Evolutionary conservation across 441 rosid genomes (phyloP).

Genomic region (Gossypium aridum): DNA sequence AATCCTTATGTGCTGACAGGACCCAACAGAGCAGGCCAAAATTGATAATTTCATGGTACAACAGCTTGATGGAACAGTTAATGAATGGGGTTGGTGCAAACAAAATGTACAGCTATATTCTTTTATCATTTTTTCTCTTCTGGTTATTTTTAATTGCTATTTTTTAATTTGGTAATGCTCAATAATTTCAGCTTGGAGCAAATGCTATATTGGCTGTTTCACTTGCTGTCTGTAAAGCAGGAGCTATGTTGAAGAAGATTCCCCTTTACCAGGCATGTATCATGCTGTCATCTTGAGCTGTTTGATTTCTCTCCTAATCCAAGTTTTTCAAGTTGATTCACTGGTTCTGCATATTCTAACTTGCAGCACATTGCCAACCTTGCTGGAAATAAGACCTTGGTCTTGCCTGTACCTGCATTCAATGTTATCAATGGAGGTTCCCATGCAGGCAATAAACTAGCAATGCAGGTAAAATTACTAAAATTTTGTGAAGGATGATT

Average conservation of each 20-base stretch:
- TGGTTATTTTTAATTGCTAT: not conserved
- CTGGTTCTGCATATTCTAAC: not conserved
- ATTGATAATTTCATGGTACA: constrained; percentile 42
- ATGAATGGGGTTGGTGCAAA: constrained; percentile 47
- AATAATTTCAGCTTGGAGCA: constrained; percentile 30
- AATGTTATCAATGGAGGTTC: constrained; percentile 50
- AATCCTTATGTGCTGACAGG: constrained; percentile 17
- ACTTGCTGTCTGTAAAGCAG: constrained; percentile 41
- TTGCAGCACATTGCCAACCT: constrained; percentile 49
- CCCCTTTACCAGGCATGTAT: constrained; percentile 35
- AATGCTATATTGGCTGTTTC: constrained; percentile 45
- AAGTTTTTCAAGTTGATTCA: not conserved
- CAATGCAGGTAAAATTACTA: constrained; percentile 32
- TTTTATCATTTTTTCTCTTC: not conserved
- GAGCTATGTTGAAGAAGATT: constrained; percentile 32
- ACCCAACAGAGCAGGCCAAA: constrained; percentile 31
- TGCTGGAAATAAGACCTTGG: constrained; percentile 40
- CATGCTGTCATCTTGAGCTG: not conserved
- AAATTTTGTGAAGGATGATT: not conserved
- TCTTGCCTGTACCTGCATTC: constrained; percentile 44
- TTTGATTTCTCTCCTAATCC: not conserved
- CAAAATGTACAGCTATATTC: constrained; percentile 27
- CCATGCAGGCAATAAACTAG: constrained; percentile 50
- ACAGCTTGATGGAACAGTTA: constrained; percentile 40
- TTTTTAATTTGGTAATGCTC: not conserved